Evolutionary conservation across 2,329 filamentous ascomycete species (phyloP), one percentile per base, ranked within the genome.

Genomic region (Nannizziopsis barbatae): DNA sequence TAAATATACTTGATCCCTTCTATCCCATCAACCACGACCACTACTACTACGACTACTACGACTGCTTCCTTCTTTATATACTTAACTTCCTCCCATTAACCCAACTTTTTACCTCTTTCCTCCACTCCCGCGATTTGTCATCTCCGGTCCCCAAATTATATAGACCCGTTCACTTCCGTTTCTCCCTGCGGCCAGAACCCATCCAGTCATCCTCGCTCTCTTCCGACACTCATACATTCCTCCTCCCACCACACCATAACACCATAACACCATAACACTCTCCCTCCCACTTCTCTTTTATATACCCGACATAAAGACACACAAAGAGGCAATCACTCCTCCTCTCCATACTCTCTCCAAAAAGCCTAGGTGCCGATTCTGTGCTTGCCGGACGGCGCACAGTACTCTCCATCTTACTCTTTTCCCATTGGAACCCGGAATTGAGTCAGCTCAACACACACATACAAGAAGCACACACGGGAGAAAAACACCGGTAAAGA

Each of bases 21-120:
- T n/a, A n/a, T n/a, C n/a, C n/a, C n/a, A n/a, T n/a, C n/a, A n/a
- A 41, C 27, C 10, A 15, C 33, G 3, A 36, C 10, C 15, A n/a
- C 33, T 36, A 3, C 33, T 15, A n/a, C 33, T 15, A 3, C 33
- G 3, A n/a, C 33, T 12, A 3, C 33, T 36, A 3, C 15, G 3
- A 12, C 38, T 38, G 41, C 42, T 50, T 47, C 48, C 31, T 52
- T 46, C 42, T 43, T 42, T 35, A 52, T 42, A 35, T 43, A 30
- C 36, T 17, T 10, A 15, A 39, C 43, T 45, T 18, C 39, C 43
- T 45, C 39, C 22, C 41, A 35, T 45, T 50, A 45, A 49, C 42
- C 43, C 45, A 36, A 49, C 43, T 31, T 42, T 47, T 52, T 48
- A 33, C 49, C 30, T 49, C 31, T 45, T 15, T 27, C 42, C 56